Base-by-base conservation (phyloP, 1,139 yeast genomes). In the Sugiyamaella pinicola region DNA sequence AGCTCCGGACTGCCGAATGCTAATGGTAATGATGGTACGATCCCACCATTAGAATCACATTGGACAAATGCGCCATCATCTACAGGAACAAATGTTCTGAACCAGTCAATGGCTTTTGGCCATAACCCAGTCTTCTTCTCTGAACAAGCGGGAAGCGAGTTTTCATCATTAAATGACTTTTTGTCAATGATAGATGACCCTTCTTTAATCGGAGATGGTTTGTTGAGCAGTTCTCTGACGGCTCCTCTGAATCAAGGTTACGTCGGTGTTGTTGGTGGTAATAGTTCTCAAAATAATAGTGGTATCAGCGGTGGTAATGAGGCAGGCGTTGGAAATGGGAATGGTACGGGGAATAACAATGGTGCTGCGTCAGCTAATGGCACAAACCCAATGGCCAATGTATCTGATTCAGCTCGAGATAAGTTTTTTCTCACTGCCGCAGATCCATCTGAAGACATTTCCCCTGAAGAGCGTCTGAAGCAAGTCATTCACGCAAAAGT, bases 401-500 rank as follows among this genome's bases (percentile, higher is more conserved):
- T 57, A 3, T 57, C 66, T 3, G 93, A 85, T 60, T 84, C 95
- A 1, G 96, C 96, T 1, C 78, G 91, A 60, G 98, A 91, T 67
- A 90, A 90, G 70, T 93, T 93, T 71, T 91, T 93, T 73, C 74
- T 93, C 52, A 91, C 98, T 0, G 98, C 99, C 0, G 98, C 98
- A 0, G 98, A 93, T 67, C 99, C 99, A 1, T 87, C 96, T 0
- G 89, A 95, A 0, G 96, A 89, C 63, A 86, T 87, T 38, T 87
- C 96, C 0, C 97, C 98, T 0, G 98, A 91, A 67, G 98, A 91
- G 65, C 78, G 97, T 59, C 76, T 93, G 61, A 89, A 89, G 64
- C 95, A 90, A 66, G 98, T 93, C n/a, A 91, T 93, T 63, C 87
- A 88, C 64, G 98, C 99, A 13, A 93, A 93, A 64, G 74, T 91